These are phyloP conservation scores for Sindora glabra DNA, from an alignment of 306 rosid genomes.

Conservation along the genomic window DNA sequence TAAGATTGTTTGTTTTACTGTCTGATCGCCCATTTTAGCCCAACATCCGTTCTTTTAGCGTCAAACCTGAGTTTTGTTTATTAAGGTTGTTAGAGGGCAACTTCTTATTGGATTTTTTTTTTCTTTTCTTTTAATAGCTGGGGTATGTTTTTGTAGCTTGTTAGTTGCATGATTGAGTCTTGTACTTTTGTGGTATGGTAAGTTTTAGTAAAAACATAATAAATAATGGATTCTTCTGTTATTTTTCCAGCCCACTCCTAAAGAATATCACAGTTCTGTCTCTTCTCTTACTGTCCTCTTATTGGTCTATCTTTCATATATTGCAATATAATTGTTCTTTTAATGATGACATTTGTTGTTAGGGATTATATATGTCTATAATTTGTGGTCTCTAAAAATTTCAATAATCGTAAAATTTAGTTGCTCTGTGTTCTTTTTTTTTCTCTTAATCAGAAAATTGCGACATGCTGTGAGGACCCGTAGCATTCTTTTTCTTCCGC, in stretches of 20 bases:
- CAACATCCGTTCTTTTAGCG: background rate
- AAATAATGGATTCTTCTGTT: too few relatives aligned
- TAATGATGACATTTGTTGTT: conserved; percentile 32
- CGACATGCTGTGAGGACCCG: conserved; percentile 50
- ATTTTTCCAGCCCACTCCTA: too few relatives aligned
- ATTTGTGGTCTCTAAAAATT: conserved; percentile 9
- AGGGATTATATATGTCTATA: too few relatives aligned
- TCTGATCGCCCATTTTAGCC: conserved; percentile 13
- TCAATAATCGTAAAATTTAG: conserved; percentile 11
- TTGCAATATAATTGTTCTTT: too few relatives aligned
- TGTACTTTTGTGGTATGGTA: background rate
- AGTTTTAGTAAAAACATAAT: too few relatives aligned
- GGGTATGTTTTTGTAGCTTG: background rate
- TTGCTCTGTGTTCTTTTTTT: conserved; percentile 19
- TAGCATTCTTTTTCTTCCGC: conserved; percentile 32
- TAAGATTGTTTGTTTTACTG: conserved; percentile 8
- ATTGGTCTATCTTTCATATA: background rate
- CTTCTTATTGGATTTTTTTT: conserved; percentile 7
- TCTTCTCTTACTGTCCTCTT: too few relatives aligned
- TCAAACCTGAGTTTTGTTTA: too few relatives aligned
- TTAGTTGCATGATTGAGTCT: conserved; percentile 1
- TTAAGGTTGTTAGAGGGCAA: too few relatives aligned
- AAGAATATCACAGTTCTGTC: background rate
- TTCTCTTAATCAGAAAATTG: conserved; percentile 32
- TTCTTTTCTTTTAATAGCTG: background rate